Conservation (phyloP, 148 eudicot species). For the Pouteria glomerata region DNA sequence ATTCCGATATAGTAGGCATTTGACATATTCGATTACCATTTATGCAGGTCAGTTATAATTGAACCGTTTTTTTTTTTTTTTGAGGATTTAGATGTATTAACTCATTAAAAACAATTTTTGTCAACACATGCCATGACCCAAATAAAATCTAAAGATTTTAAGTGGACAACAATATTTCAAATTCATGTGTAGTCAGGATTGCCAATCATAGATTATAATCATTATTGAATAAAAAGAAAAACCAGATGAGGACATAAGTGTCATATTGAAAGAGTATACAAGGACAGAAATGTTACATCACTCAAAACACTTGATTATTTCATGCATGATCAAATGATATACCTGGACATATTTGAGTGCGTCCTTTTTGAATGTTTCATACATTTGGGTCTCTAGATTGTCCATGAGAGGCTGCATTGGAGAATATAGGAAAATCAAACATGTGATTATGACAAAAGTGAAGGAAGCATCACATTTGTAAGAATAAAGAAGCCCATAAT, state of each 20-base stretch:
- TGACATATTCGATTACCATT: too few relatives aligned
- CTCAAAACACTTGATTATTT: too few relatives aligned
- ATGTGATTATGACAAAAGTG: neutral
- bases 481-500: neutral
- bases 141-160: too few relatives aligned
- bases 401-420: slow-evolving; percentile 95
- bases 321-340: neutral
- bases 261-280: too few relatives aligned
- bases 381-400: slow-evolving; percentile 96
- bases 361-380: slow-evolving; percentile 95
- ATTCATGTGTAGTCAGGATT: too few relatives aligned
- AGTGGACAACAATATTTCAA: too few relatives aligned
- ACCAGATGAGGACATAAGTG: neutral
- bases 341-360: slow-evolving; percentile 83
- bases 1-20: too few relatives aligned
- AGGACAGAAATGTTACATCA: neutral
- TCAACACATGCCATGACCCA: too few relatives aligned
- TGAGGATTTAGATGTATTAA: too few relatives aligned
- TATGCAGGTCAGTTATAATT: too few relatives aligned
- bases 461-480: neutral
- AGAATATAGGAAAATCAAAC: slow-evolving; percentile 11
- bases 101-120: too few relatives aligned
- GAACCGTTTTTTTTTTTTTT: too few relatives aligned
- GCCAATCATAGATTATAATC: neutral
- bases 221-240: neutral